These are phyloP conservation scores for Suillus subalutaceus DNA, from an alignment of 768 basidiomycete species.

Conservation along the genomic window DNA sequence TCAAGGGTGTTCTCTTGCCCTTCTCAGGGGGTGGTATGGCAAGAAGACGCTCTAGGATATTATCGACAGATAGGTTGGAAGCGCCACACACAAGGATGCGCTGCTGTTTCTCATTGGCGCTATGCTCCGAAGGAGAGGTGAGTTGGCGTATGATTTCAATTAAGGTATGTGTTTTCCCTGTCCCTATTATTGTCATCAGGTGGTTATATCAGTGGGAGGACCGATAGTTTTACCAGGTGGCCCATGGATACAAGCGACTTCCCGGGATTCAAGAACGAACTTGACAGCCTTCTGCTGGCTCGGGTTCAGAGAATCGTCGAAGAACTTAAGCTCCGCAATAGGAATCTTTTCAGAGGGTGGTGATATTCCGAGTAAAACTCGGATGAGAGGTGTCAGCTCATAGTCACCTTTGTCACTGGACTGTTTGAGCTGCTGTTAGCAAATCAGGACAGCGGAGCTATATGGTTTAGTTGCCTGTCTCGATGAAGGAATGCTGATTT, in stretches of 20 bases:
- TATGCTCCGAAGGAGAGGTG: constrained; percentile 43
- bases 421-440: constrained; percentile 18
- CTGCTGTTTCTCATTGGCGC: constrained; percentile 48
- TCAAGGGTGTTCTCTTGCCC: constrained; percentile 45
- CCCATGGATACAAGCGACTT: constrained; percentile 93
- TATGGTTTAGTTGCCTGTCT: constrained; percentile 23
- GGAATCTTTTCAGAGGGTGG: constrained; percentile 44
- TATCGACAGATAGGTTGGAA: constrained; percentile 94
- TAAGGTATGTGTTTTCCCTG: constrained; percentile 95
- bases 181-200: constrained; percentile 47
- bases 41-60: constrained; percentile 86
- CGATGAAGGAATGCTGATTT: constrained; percentile 33
- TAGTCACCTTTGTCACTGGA: constrained; percentile 45
- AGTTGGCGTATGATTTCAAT: constrained; percentile 92
- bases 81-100: constrained; percentile 90
- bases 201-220: background rate
- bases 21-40: constrained; percentile 56
- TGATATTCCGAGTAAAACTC: constrained; percentile 72
- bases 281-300: constrained; percentile 84
- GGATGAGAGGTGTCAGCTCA: constrained; percentile 53
- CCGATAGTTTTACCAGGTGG: constrained; percentile 73
- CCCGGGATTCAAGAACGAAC: constrained; percentile 78
- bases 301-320: constrained; percentile 75
- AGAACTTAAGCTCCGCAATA: constrained; percentile 56
- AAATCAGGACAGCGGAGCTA: background rate